Conservation (phyloP, 345 rosid genomes). For the Noccaea bulbosa region DNA sequence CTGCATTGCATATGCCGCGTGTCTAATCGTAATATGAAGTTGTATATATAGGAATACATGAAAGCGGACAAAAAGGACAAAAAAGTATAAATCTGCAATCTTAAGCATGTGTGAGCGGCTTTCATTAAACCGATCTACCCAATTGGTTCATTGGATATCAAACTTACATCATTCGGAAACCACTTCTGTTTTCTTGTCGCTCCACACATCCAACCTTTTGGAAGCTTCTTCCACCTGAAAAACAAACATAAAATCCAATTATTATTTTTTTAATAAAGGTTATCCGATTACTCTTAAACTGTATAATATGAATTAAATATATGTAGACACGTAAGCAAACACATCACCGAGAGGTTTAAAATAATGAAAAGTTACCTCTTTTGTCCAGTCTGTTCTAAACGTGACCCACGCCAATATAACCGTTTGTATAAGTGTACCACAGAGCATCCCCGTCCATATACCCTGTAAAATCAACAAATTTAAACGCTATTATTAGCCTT, state of each 20-base stretch:
- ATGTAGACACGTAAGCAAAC: background rate
- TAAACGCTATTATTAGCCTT: background rate
- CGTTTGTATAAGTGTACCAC: conserved; percentile 67
- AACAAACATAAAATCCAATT: background rate
- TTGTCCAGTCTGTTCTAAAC: conserved; percentile 64
- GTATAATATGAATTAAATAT: background rate
- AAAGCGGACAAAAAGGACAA: too few species aligned
- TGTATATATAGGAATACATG: too few species aligned
- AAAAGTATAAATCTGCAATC: too few species aligned
- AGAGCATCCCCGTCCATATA: conserved; percentile 75
- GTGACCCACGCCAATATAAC: conserved; percentile 64
- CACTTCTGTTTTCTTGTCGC: conserved; percentile 35
- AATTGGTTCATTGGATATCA: too few species aligned
- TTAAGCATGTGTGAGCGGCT: too few species aligned
- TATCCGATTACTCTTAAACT: background rate
- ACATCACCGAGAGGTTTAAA: too few species aligned
- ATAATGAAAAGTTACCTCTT: conserved; percentile 45
- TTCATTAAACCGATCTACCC: too few species aligned
- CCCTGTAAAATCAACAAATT: conserved; percentile 50
- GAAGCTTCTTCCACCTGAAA: conserved; percentile 47
- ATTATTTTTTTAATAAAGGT: background rate
- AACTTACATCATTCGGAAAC: conserved; percentile 17
- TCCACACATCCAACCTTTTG: conserved; percentile 40
- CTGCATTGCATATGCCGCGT: too few species aligned
- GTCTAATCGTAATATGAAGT: too few species aligned